A percentile compares a stretch with the other conserved stretches of the same genome.
phyloP scores from a whole-genome alignment of 1,284 basidiomycete species.

The Ceratobasidium sp. region DNA sequence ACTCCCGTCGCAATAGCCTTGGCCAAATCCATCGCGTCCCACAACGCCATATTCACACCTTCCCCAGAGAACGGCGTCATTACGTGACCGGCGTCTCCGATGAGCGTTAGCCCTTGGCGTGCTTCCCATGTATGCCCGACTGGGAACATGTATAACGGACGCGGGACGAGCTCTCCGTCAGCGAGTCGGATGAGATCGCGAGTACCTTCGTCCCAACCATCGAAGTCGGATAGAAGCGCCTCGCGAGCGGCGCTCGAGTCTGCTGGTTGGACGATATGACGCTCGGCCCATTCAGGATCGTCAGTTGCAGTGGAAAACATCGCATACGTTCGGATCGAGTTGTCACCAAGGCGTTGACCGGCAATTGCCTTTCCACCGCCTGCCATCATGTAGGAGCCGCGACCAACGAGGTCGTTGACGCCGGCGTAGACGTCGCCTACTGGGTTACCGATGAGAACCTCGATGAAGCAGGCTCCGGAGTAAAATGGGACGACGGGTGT shows the following conservation, averaged over 20 bases:
- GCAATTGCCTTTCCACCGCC: constrained; percentile 54
- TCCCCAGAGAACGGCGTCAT: constrained; percentile 64
- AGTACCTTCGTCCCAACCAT: constrained; percentile 52
- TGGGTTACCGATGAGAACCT: constrained; percentile 52
- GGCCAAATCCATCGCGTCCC: constrained; percentile 55
- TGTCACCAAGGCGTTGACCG: constrained; percentile 57
- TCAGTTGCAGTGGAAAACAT: constrained; percentile 51
- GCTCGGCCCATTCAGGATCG: constrained; percentile 51
- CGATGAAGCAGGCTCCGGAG: constrained; percentile 57
- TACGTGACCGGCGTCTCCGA: constrained; percentile 66
- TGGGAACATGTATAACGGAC: constrained; percentile 52
- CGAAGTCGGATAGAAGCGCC: constrained; percentile 51
- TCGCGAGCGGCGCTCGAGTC: constrained; percentile 17
- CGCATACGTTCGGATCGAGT: constrained; percentile 55
- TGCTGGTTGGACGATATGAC: constrained; percentile 43
- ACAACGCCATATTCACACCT: constrained; percentile 61
- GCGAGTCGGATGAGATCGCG: constrained; percentile 52
- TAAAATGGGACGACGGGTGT: constrained; percentile 56
- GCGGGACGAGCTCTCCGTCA: constrained; percentile 50
- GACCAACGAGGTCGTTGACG: constrained; percentile 54
- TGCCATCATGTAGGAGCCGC: constrained; percentile 54
- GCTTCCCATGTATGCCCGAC: constrained; percentile 51
- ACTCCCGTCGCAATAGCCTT: constrained; percentile 50
- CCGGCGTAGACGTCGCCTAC: constrained; percentile 51
- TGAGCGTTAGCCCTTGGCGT: constrained; percentile 50